Evolutionary conservation across 2,329 filamentous ascomycete genomes (phyloP), one percentile per base, ranked within the genome.

Genomic region (Colletotrichum trifolii): DNA sequence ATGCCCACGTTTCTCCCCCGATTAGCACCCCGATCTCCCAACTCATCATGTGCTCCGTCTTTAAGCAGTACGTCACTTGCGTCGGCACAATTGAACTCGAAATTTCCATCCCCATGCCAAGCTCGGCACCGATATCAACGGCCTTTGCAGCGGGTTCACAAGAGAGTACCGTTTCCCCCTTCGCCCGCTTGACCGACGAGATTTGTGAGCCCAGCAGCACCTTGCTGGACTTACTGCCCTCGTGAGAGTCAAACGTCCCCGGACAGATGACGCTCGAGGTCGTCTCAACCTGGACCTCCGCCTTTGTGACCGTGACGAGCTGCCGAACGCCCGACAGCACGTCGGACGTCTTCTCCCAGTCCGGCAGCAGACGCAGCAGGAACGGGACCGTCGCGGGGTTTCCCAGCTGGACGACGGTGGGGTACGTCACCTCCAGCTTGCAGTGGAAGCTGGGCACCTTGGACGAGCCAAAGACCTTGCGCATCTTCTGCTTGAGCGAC

Each of bases 361-460:
- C 34, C 0, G 73, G 71, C 0, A 71, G 36, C 2, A 69, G 38
- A 1, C 52, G 64, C 0, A 76, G 34, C 6, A 35, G 46, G 8
- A 75, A 68, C 0, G 75, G 72, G 2, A 76, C 56, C 0, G 67
- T 60, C 0, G 47, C 33, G 0, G 70, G 70, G 34, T 73, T 69
- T 2, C 71, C 71, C 0, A 78, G 68, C 42, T 76, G 76, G 8
- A 80, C 66, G 1, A 72, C 64, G 0, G 48, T 48, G 0, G 78
- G 78, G 2, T 69, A 65, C 2, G 70, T 64, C 2, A 76, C 50
- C 6, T 73, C 59, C 0, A 77, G 15, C 0, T 64, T 56, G 49
- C 73, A 78, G 0, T 17, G 35, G 6, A 78, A 71, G 1, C 54
- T 35, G 0, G 79, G 79, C 0, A 77, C 71, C 13, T 72, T 76